Conservation (phyloP, 2,329 filamentous ascomycete genomes). For the Juglanconis sp. region DNA sequence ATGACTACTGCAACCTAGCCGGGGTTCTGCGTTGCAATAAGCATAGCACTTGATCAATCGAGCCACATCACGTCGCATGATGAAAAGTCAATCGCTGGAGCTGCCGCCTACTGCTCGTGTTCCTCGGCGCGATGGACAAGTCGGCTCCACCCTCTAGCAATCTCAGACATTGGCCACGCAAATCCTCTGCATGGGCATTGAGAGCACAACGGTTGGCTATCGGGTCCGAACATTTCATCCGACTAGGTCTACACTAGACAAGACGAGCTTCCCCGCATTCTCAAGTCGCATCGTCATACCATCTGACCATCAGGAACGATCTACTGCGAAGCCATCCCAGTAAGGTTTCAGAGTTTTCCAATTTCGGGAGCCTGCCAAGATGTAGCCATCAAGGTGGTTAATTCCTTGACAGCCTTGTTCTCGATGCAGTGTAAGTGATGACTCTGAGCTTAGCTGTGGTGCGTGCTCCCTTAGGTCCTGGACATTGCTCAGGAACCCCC, state of each 20-base stretch:
- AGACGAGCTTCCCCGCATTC: slow-evolving; percentile 1
- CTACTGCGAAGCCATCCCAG: not conserved
- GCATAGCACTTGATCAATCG: not conserved
- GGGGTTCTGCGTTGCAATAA: not conserved
- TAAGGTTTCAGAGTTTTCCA: not conserved
- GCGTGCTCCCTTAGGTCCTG: too few relatives aligned
- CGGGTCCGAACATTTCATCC: not conserved
- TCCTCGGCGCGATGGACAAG: not conserved
- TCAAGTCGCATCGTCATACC: not conserved
- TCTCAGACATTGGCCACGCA: not conserved
- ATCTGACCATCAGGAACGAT: not conserved
- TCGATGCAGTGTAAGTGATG: too few relatives aligned
- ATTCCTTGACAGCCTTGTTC: too few relatives aligned
- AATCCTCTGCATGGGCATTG: not conserved
- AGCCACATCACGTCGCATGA: not conserved
- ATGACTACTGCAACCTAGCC: not conserved
- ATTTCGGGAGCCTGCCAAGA: not conserved
- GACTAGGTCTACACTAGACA: not conserved
- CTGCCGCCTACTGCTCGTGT: not conserved
- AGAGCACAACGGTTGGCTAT: not conserved
- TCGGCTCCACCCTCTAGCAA: not conserved
- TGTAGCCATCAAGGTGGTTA: not conserved
- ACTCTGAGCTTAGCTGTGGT: too few relatives aligned
- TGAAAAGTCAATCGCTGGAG: not conserved
- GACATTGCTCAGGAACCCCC: too few relatives aligned